Evolutionary conservation across 148 eudicot genomes (phyloP).

Genomic region (Cornus florida): DNA sequence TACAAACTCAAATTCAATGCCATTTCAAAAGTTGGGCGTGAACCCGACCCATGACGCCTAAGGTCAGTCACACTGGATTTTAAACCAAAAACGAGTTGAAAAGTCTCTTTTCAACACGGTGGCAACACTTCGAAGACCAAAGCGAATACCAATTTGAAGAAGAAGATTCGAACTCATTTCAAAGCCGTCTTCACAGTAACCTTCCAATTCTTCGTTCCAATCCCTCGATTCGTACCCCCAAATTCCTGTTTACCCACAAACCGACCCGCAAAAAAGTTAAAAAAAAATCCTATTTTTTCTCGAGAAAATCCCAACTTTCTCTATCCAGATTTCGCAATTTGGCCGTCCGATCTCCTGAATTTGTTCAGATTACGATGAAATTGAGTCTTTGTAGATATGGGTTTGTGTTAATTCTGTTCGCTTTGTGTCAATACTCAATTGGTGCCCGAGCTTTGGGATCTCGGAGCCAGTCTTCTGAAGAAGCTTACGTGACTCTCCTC

Average conservation of each 20-base stretch:
- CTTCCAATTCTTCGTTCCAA: background rate
- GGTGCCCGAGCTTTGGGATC: conserved; percentile 34
- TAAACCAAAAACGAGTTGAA: no score
- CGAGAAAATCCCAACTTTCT: background rate
- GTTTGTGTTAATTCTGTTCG: conserved; percentile 30
- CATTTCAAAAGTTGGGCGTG: no score
- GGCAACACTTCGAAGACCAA: no score
- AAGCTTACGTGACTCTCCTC: conserved; percentile 83
- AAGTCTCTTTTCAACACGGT: no score
- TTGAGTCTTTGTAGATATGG: conserved; percentile 37
- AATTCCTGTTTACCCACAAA: background rate
- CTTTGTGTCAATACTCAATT: conserved; percentile 21
- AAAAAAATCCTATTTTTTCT: background rate
- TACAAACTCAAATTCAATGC: no score
- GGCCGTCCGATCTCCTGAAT: background rate
- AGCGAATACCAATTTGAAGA: no score
- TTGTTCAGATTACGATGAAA: conserved; percentile 33
- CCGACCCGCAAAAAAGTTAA: background rate
- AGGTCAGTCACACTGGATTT: no score
- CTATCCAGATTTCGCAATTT: background rate
- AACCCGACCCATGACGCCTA: no score
- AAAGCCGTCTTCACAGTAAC: no score
- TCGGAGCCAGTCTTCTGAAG: conserved; percentile 30
- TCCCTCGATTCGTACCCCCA: background rate
- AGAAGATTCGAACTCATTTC: no score